phyloP scores from a whole-genome alignment of 208 protist genomes.

The Willaertia magna region DNA sequence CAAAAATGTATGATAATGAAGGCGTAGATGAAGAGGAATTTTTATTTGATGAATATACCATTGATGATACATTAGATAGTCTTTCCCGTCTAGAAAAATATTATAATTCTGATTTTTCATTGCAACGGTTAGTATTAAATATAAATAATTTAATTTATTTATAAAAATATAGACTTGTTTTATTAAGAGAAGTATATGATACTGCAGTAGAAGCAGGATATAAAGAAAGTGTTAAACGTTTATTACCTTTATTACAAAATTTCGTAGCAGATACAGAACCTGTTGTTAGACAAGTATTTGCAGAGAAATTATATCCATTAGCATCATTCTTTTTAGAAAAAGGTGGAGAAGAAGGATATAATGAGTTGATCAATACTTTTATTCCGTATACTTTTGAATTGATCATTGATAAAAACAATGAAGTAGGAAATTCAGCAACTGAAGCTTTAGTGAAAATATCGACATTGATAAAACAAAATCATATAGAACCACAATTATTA shows the following conservation, averaged over 20 bases:
- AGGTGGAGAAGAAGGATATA: background rate
- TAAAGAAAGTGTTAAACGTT: slow-evolving; percentile 46
- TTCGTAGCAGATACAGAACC: slow-evolving; percentile 72
- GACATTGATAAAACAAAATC: slow-evolving; percentile 52
- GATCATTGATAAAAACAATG: slow-evolving; percentile 80
- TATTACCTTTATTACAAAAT: slow-evolving; percentile 64
- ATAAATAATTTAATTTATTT: slow-evolving; percentile 32
- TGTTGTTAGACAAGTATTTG: slow-evolving; percentile 66
- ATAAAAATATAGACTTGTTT: background rate
- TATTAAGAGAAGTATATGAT: slow-evolving; percentile 49
- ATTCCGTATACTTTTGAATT: slow-evolving; percentile 77
- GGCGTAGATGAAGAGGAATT: slow-evolving; percentile 64
- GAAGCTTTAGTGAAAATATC: slow-evolving; percentile 60
- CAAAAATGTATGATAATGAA: no score
- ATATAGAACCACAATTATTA: slow-evolving; percentile 67
- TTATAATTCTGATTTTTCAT: slow-evolving; percentile 65
- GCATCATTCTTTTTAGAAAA: slow-evolving; percentile 53
- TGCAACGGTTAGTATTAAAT: slow-evolving; percentile 64
- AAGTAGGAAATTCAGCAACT: slow-evolving; percentile 67
- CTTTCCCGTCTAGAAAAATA: slow-evolving; percentile 63
- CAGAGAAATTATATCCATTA: slow-evolving; percentile 64
- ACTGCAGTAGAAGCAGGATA: slow-evolving; percentile 62
- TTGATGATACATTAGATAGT: slow-evolving; percentile 73
- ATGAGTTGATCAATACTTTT: slow-evolving; percentile 57
- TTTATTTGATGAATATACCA: slow-evolving; percentile 76